phyloP scores from a whole-genome alignment of 2,329 filamentous ascomycete genomes.

The Pseudocercospora musae region DNA sequence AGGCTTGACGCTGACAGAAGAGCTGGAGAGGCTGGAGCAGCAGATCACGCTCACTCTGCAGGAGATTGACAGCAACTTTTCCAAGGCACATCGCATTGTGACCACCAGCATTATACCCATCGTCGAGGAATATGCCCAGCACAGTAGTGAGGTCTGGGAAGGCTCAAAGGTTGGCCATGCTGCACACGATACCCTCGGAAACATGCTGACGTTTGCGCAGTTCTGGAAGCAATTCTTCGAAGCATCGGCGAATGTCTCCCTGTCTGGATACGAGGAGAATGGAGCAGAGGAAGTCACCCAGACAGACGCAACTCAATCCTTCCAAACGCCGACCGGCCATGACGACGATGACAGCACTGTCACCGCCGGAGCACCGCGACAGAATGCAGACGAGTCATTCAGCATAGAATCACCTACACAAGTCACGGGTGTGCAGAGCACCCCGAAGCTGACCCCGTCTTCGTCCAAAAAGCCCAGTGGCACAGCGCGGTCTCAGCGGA shows the following conservation, averaged over 20 bases:
- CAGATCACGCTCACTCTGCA: conserved; percentile 94
- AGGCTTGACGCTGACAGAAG: conserved; percentile 79
- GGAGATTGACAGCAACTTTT: conserved; percentile 99
- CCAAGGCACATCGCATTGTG: conserved; percentile 91
- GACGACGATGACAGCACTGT: conserved; percentile 28
- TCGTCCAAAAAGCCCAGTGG: conserved; percentile 32
- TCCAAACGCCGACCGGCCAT: conserved; percentile 29
- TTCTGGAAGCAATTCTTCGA: conserved; percentile 99
- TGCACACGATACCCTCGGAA: background rate
- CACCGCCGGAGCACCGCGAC: conserved; percentile 34
- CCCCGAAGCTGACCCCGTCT: conserved; percentile 49
- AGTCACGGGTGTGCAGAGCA: conserved; percentile 54
- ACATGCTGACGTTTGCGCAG: conserved; percentile 44
- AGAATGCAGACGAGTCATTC: conserved; percentile 53
- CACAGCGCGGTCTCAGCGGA: conserved; percentile 28
- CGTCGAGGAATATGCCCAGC: conserved; percentile 91
- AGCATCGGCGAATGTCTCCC: conserved; percentile 92
- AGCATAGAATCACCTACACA: conserved; percentile 60
- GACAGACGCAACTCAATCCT: conserved; percentile 31
- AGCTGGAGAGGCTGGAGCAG: conserved; percentile 92
- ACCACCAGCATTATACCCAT: conserved; percentile 89
- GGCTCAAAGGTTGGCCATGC: conserved; percentile 72
- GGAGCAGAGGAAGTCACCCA: conserved; percentile 55
- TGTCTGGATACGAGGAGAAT: conserved; percentile 88
- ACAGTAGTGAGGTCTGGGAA: conserved; percentile 93